These are phyloP conservation scores for Galium porrigens DNA, from an alignment of 305 asterid species.

Conservation along the genomic window DNA sequence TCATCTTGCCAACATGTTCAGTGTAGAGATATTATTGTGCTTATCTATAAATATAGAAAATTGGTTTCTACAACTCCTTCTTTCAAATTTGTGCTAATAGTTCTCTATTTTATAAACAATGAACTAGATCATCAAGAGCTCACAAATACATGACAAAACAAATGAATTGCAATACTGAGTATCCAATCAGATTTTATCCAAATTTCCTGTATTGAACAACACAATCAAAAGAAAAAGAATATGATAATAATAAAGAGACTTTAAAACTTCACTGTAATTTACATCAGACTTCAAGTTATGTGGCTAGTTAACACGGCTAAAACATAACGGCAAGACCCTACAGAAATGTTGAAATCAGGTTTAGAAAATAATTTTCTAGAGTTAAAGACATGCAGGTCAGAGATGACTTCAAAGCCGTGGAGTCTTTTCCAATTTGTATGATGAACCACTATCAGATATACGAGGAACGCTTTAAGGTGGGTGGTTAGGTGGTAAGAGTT, in stretches of 20 bases:
- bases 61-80: background rate
- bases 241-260: background rate
- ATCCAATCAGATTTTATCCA: background rate
- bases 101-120: background rate
- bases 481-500: background rate
- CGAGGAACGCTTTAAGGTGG: background rate
- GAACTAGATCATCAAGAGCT: background rate
- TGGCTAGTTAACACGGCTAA: background rate
- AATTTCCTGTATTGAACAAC: background rate
- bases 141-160: background rate
- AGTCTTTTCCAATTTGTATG: background rate
- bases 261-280: background rate
- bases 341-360: background rate
- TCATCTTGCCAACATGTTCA: background rate
- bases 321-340: background rate
- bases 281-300: slow-evolving; percentile 2
- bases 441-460: slow-evolving; percentile 5
- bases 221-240: background rate
- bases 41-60: background rate
- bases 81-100: background rate
- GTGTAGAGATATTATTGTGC: background rate
- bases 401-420: background rate
- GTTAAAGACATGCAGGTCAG: background rate
- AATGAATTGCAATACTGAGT: background rate
- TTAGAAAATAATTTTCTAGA: background rate